A percentile compares a stretch with the other conserved stretches of the same genome.
phyloP scores from a whole-genome alignment of 2,329 filamentous ascomycete species.

The Fusarium bactridioides region DNA sequence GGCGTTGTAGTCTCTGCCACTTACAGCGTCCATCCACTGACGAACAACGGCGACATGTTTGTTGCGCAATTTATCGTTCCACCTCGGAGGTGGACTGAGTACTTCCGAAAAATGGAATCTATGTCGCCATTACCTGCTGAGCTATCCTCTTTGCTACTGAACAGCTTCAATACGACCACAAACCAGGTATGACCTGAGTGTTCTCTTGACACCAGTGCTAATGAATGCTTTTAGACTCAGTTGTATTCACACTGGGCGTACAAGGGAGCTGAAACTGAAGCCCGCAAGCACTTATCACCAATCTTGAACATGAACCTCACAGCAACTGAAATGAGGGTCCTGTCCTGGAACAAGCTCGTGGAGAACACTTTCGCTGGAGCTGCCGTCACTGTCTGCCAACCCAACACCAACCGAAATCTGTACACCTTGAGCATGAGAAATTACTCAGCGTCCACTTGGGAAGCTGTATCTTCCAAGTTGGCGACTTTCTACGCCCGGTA shows the following conservation, averaged over 20 bases:
- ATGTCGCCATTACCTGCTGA: not conserved
- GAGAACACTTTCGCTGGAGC: not conserved
- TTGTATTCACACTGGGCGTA: not conserved
- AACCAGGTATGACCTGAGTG: not conserved
- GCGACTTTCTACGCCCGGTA: not conserved
- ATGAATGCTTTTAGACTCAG: not conserved
- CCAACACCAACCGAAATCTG: not conserved
- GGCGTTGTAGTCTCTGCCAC: not conserved
- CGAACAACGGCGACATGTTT: not conserved
- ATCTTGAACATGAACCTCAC: not conserved
- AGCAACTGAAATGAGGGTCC: not conserved
- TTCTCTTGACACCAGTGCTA: fast-evolving
- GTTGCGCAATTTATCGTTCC: not conserved
- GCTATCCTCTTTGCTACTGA: not conserved
- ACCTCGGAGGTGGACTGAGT: fast-evolving
- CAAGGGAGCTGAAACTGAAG: not conserved
- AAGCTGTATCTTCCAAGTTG: not conserved
- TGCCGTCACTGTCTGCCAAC: not conserved
- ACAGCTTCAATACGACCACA: not conserved
- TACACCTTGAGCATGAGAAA: not conserved
- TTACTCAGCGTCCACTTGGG: not conserved
- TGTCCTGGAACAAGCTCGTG: not conserved
- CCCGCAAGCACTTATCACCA: fast-evolving
- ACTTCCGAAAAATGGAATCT: not conserved
- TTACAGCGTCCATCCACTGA: not conserved